Evolutionary conservation across 2,329 filamentous ascomycete species (phyloP), one percentile per base, ranked within the genome.

Genomic region (Stachybotrys elegans): DNA sequence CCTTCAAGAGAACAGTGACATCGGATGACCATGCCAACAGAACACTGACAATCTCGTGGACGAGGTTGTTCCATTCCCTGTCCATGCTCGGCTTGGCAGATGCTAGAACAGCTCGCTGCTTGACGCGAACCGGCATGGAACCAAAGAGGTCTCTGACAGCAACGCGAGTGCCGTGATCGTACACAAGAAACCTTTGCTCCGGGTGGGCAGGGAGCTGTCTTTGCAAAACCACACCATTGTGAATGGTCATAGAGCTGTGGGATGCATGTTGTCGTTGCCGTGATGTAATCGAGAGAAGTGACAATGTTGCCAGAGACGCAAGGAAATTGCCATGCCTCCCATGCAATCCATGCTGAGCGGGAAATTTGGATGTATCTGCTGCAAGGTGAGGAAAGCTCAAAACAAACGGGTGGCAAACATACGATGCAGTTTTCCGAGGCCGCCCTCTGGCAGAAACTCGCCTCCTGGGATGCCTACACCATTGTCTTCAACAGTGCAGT

Each of bases 91-190:
- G 51, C 52, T 71, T 73, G 55, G 79, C 69, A 31, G 72, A 61
- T 50, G 70, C 66, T 4, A 81, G 53, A 0, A 78, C 54, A 0
- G 81, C 78, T 49, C 90, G 78, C 54, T 90, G 86, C 59, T 93
- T 95, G 21, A 94, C 84, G 13, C 92, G 82, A 12, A 96, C 92
- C 0, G 92, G 90, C 79, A 96, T 88, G 46, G 83, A 86, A 0
- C 91, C 90, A 64, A 96, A 97, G 1, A 96, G 70, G 60, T 95
- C 84, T 44, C 83, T 79, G 6, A 95, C 84, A 1, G 75, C 76
- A 2, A 92, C 81, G 22, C 80, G 78, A 0, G 91, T 95, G 5
- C 92, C 92, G 66, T 88, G 81, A 17, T 69, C 61, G 44, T 74
- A 76, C 27, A 65, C 68, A 8, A 72, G 54, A 6, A 88, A 55